These are phyloP conservation scores for Canariomyces notabilis DNA, from an alignment of 2,329 filamentous ascomycete species.

Conservation along the genomic window DNA sequence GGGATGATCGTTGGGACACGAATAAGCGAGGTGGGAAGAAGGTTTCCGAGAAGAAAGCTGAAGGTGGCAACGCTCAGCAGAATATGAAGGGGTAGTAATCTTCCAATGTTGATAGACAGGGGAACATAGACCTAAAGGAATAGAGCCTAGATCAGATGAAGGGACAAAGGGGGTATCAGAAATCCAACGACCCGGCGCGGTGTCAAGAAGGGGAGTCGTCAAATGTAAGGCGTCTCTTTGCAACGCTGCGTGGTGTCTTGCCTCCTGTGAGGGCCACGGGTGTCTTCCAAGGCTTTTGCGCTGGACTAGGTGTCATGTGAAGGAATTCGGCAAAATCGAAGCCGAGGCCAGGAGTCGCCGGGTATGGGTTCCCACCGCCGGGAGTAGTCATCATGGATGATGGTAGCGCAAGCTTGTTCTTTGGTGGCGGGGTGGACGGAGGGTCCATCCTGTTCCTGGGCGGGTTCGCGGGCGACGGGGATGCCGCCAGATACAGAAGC, in stretches of 20 bases:
- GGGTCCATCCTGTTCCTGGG: constrained; percentile 55
- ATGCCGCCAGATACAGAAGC: constrained; percentile 80
- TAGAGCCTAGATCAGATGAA: background rate
- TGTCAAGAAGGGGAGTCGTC: constrained; percentile 46
- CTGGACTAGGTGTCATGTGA: constrained; percentile 93
- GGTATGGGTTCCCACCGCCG: constrained; percentile 59
- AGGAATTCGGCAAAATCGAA: constrained; percentile 98
- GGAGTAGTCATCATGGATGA: constrained; percentile 90
- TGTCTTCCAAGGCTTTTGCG: constrained; percentile 84
- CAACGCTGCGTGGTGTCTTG: constrained; percentile 58
- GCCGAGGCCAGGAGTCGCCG: constrained; percentile 71
- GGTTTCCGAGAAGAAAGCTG: background rate
- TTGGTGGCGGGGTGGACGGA: constrained; percentile 71
- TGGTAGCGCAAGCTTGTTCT: constrained; percentile 61
- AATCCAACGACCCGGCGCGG: background rate
- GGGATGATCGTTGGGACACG: too few relatives aligned
- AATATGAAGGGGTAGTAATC: too few relatives aligned
- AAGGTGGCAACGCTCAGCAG: background rate
- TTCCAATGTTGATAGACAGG: too few relatives aligned
- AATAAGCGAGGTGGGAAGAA: background rate
- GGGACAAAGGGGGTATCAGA: background rate
- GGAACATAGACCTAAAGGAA: too few relatives aligned
- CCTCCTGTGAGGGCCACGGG: constrained; percentile 52
- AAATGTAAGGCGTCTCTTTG: constrained; percentile 76
- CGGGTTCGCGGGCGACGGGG: constrained; percentile 74